Evolutionary conservation across 768 basidiomycete species (phyloP).

Genomic region (Amanita exitialis): DNA sequence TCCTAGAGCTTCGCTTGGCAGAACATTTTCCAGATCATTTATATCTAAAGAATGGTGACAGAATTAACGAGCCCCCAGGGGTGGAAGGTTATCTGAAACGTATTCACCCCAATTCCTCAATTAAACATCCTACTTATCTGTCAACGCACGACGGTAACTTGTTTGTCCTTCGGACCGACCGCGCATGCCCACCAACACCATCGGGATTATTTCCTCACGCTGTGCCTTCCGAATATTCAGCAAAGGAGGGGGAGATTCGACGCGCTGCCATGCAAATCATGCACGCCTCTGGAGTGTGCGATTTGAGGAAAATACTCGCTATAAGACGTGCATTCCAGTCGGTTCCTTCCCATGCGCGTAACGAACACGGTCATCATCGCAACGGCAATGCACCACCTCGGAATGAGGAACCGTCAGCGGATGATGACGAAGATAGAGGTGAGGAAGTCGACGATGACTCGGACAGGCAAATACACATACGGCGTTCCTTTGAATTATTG

Average conservation of each 20-base stretch:
- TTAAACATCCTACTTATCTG: constrained; percentile 56
- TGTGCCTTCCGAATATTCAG: constrained; percentile 18
- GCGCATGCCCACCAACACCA: constrained; percentile 61
- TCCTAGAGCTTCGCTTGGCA: constrained; percentile 67
- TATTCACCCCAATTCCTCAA: constrained; percentile 47
- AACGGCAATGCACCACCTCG: constrained; percentile 25
- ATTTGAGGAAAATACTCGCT: constrained; percentile 57
- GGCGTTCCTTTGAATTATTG: constrained; percentile 70
- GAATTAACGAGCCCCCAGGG: constrained; percentile 64
- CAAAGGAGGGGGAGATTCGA: constrained; percentile 43
- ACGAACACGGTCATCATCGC: constrained; percentile 18
- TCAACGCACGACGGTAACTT: constrained; percentile 64
- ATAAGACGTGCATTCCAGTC: constrained; percentile 57
- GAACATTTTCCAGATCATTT: constrained; percentile 51
- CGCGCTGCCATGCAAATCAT: constrained; percentile 59
- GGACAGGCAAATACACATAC: constrained; percentile 43
- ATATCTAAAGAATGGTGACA: constrained; percentile 33
- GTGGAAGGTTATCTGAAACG: constrained; percentile 84
- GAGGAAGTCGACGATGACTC: constrained; percentile 31
- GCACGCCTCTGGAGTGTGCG: constrained; percentile 56
- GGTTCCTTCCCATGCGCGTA: constrained; percentile 25
- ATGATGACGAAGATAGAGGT: constrained; percentile 64
- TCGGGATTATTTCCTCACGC: constrained; percentile 34
- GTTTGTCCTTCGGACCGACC: constrained; percentile 42
- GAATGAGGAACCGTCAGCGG: constrained; percentile 27